Evolutionary conservation across 2,329 filamentous ascomycete genomes (phyloP).

Genomic region (Furcasterigmium sp.): DNA sequence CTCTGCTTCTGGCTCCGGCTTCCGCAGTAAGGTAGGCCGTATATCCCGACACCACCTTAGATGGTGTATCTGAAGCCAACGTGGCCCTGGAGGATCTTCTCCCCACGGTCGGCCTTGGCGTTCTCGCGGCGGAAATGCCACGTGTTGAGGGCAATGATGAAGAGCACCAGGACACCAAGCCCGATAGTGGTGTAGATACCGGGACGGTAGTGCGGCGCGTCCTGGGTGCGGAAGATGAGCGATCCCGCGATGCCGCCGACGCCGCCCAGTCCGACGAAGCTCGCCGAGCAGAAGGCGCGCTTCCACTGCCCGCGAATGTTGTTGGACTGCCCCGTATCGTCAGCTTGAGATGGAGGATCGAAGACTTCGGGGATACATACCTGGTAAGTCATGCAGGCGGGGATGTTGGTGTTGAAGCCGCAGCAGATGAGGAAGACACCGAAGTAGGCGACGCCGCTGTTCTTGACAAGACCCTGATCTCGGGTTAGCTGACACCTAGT

Average conservation of each 20-base stretch:
- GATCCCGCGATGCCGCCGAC: slow-evolving; percentile 11
- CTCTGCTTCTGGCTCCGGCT: too few relatives aligned
- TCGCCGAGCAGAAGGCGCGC: slow-evolving; percentile 10
- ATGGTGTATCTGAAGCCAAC: slow-evolving; percentile 8
- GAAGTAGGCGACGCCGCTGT: slow-evolving; percentile 56
- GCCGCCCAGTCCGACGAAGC: slow-evolving; percentile 9
- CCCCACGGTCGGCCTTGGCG: slow-evolving; percentile 3
- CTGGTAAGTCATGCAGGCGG: slow-evolving; percentile 44
- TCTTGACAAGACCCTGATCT: slow-evolving; percentile 39
- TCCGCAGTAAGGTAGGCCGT: too few relatives aligned
- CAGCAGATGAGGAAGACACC: slow-evolving; percentile 53
- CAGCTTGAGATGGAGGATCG: too few relatives aligned
- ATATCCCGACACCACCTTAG: too few relatives aligned
- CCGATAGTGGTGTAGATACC: slow-evolving; percentile 14
- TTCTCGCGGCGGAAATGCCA: slow-evolving; percentile 6
- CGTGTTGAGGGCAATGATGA: slow-evolving; percentile 3
- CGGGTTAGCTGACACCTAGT: too few relatives aligned
- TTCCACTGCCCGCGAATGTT: slow-evolving; percentile 13
- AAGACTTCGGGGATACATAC: too few relatives aligned
- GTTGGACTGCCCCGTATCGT: too few relatives aligned
- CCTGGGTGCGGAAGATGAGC: slow-evolving; percentile 9
- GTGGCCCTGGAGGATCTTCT: slow-evolving; percentile 4
- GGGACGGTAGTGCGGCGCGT: slow-evolving; percentile 1
- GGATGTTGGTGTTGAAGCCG: slow-evolving; percentile 7
- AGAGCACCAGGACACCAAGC: background rate